Evolutionary conservation across 2,329 filamentous ascomycete species (phyloP).

Genomic region (Sporothrix variecibatus): DNA sequence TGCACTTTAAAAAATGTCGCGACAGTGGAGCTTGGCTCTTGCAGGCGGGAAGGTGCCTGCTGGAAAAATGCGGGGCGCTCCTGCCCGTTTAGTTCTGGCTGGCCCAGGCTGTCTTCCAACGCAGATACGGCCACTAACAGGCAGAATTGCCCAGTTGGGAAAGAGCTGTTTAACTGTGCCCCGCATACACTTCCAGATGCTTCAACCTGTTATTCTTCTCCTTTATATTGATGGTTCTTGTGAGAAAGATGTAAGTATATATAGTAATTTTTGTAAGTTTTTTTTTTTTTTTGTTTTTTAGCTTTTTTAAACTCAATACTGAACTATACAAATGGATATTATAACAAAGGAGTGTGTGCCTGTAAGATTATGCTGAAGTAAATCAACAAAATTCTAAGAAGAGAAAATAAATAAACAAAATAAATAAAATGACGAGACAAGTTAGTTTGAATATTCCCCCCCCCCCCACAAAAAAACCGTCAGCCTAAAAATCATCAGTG

Average conservation of each 20-base stretch:
- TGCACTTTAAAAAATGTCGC: constrained; percentile 13
- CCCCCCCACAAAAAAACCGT: background rate
- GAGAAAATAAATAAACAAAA: background rate
- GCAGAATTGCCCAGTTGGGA: constrained; percentile 27
- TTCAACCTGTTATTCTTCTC: background rate
- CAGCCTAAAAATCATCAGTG: background rate
- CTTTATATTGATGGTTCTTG: background rate
- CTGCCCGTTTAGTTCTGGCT: background rate
- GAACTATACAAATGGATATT: background rate
- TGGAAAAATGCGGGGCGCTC: constrained; percentile 20
- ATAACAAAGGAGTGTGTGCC: background rate
- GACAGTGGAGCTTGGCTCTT: background rate
- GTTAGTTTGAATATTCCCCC: background rate
- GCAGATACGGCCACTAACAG: constrained; percentile 7
- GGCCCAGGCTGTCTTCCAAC: background rate
- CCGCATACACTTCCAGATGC: background rate
- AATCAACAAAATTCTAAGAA: background rate
- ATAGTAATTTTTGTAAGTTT: background rate
- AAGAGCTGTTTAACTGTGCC: background rate
- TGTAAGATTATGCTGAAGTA: background rate
- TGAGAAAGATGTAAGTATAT: background rate
- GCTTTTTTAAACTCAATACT: background rate
- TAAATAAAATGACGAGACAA: background rate
- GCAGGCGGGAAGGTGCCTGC: background rate
- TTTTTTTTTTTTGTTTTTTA: too few species aligned